These are phyloP conservation scores for Tephrocybe sp. DNA, from an alignment of 768 basidiomycete genomes.

Conservation along the genomic window DNA sequence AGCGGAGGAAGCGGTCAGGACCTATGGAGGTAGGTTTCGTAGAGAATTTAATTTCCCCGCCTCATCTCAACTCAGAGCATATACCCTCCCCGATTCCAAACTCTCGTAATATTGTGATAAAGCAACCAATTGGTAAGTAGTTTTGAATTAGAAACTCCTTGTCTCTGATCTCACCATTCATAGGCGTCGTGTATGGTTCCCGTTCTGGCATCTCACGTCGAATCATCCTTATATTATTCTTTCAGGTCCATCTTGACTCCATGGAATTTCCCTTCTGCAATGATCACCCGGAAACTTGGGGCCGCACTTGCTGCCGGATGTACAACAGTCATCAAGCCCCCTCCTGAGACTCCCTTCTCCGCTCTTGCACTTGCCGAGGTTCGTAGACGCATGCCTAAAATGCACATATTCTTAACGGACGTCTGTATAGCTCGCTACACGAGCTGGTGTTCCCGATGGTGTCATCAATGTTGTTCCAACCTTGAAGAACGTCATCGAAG, in stretches of 20 bases:
- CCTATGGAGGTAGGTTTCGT: slow-evolving; percentile 74
- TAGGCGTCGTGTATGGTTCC: slow-evolving; percentile 40
- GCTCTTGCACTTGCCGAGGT: slow-evolving; percentile 91
- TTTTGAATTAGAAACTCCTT: not conserved
- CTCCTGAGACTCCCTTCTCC: slow-evolving; percentile 93
- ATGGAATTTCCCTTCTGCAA: slow-evolving; percentile 95
- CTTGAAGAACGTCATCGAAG: slow-evolving; percentile 76
- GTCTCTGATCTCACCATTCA: not conserved
- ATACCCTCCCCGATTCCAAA: slow-evolving; percentile 73
- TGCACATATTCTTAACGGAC: not conserved
- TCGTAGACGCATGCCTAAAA: slow-evolving; percentile 1
- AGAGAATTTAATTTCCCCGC: slow-evolving; percentile 1
- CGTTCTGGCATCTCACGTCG: slow-evolving; percentile 6
- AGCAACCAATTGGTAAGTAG: slow-evolving; percentile 81
- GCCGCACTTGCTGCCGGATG: slow-evolving; percentile 95
- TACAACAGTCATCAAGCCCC: slow-evolving; percentile 91
- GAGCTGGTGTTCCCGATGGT: slow-evolving; percentile 93
- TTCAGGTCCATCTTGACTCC: slow-evolving; percentile 75
- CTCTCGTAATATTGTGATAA: slow-evolving; percentile 83
- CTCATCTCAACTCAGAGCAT: slow-evolving; percentile 48
- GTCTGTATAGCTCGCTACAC: slow-evolving; percentile 58
- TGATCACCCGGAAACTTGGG: slow-evolving; percentile 89
- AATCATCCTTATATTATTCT: not conserved
- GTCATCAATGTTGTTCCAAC: slow-evolving; percentile 95
- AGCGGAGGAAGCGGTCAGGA: slow-evolving; percentile 91